These are phyloP conservation scores for Haplographium delicatum DNA, from an alignment of 495 filamentous ascomycete species.

Conservation along the genomic window DNA sequence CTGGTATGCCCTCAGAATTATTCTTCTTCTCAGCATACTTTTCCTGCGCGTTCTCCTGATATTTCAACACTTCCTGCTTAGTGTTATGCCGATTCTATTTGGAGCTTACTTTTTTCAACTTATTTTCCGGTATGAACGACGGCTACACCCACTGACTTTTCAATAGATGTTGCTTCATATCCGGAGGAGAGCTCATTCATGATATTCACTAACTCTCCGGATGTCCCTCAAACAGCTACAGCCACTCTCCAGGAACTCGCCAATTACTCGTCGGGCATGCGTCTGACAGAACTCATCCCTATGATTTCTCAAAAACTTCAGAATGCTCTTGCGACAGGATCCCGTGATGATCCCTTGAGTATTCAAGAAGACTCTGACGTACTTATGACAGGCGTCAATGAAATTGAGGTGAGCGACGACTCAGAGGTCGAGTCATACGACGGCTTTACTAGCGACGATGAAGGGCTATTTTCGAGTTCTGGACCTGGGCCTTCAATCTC, in stretches of 20 bases:
- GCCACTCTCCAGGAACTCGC: slow-evolving; percentile 24
- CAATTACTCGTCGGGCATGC: slow-evolving; percentile 11
- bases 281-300: slow-evolving; percentile 8
- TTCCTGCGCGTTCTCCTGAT: too few relatives aligned
- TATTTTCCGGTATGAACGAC: too few relatives aligned
- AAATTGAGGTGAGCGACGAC: slow-evolving; percentile 27
- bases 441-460: slow-evolving; percentile 8
- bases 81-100: too few relatives aligned
- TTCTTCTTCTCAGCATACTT: too few relatives aligned
- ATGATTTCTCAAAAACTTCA: slow-evolving; percentile 24
- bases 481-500: slow-evolving; percentile 2
- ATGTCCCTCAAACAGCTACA: slow-evolving; percentile 23
- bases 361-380: slow-evolving; percentile 32
- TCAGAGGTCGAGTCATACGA: slow-evolving; percentile 20
- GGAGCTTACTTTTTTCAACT: too few relatives aligned
- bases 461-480: slow-evolving; percentile 11
- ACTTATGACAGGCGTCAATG: slow-evolving; percentile 28
- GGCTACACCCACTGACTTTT: too few relatives aligned
- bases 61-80: too few relatives aligned
- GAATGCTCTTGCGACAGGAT: slow-evolving; percentile 26
- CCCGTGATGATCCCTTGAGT: slow-evolving; percentile 32
- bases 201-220: slow-evolving; percentile 33
- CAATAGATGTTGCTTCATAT: slow-evolving; percentile 29
- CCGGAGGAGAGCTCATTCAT: slow-evolving; percentile 28
- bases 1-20: slow-evolving; percentile 15